Conservation (phyloP, 1,284 basidiomycete species). For the Jaminaea rosea region DNA sequence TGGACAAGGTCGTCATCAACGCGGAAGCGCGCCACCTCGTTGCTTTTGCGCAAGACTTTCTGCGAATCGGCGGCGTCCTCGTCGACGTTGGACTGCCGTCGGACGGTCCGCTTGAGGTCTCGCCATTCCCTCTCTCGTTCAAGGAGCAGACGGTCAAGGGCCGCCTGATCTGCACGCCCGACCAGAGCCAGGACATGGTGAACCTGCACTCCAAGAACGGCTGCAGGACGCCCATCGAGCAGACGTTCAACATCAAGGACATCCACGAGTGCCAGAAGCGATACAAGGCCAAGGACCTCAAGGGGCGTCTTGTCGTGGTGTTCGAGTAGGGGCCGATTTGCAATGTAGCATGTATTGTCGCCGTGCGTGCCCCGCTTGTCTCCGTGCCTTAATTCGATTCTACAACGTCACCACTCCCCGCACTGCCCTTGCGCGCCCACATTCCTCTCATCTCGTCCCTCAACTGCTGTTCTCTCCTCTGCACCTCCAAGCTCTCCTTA, state of each 20-base stretch:
- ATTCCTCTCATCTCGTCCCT: conserved; percentile 84
- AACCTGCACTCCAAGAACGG: conserved; percentile 24
- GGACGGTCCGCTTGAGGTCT: conserved; percentile 29
- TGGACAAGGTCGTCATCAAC: conserved; percentile 36
- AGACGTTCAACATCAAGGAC: conserved; percentile 32
- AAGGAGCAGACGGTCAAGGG: conserved; percentile 36
- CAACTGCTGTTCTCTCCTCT: conserved; percentile 69
- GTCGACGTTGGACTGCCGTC: conserved; percentile 33
- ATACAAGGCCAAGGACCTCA: not conserved
- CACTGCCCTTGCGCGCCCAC: conserved; percentile 41
- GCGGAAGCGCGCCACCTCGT: conserved; percentile 22
- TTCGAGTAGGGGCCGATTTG: too few species aligned
- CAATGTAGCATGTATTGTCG: too few species aligned
- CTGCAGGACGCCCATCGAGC: conserved; percentile 29
- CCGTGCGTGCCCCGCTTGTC: too few species aligned
- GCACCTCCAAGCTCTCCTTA: conserved; percentile 73
- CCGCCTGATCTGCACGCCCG: conserved; percentile 34
- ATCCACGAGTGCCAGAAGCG: conserved; percentile 4
- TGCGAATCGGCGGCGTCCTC: conserved; percentile 30
- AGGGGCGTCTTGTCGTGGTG: not conserved
- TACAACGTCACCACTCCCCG: too few species aligned
- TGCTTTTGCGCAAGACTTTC: conserved; percentile 27
- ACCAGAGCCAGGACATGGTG: conserved; percentile 33
- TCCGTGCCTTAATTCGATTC: too few species aligned
- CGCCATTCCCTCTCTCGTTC: conserved; percentile 32